A percentile compares a stretch with the other conserved stretches of the same genome.
phyloP scores from a whole-genome alignment of 148 eudicot species.

The Dianthus caryophyllus region DNA sequence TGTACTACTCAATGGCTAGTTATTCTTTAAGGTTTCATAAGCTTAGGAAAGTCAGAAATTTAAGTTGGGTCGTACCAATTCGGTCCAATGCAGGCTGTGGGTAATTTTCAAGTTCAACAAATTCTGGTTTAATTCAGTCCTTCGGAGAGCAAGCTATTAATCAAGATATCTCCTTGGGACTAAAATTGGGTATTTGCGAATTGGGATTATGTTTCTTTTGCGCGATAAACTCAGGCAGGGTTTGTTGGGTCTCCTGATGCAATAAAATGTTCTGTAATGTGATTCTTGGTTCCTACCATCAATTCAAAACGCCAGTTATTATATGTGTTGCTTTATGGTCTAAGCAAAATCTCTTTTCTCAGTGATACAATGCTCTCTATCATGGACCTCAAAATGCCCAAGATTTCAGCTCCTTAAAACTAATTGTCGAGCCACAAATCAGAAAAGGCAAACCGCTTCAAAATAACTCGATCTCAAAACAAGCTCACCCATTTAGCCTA shows the following conservation, averaged over 20 bases:
- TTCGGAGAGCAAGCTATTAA: not conserved
- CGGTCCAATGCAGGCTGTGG: not conserved
- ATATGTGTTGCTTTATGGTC: constrained; percentile 1
- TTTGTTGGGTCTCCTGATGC: not conserved
- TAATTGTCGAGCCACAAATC: not conserved
- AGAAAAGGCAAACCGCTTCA: not conserved
- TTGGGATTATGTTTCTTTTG: not conserved
- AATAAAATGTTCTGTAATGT: not conserved
- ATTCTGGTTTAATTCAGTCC: not conserved
- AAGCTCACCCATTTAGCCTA: not conserved
- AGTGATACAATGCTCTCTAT: not conserved
- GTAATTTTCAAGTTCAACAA: not conserved
- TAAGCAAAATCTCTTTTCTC: too few relatives aligned
- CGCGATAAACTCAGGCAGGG: not conserved
- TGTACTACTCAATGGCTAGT: not conserved
- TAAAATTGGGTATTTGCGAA: not conserved
- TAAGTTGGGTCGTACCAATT: not conserved
- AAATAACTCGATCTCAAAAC: constrained; percentile 6
- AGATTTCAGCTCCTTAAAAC: not conserved
- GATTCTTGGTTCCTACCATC: constrained; percentile 5
- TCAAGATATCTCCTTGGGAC: not conserved
- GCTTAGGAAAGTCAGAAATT: not conserved
- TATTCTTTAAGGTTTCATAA: not conserved
- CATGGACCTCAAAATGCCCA: not conserved
- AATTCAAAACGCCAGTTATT: not conserved